A percentile compares a stretch with the other conserved stretches of the same genome.
phyloP scores from a whole-genome alignment of 441 rosid species.

The Syzygium syzygioides region DNA sequence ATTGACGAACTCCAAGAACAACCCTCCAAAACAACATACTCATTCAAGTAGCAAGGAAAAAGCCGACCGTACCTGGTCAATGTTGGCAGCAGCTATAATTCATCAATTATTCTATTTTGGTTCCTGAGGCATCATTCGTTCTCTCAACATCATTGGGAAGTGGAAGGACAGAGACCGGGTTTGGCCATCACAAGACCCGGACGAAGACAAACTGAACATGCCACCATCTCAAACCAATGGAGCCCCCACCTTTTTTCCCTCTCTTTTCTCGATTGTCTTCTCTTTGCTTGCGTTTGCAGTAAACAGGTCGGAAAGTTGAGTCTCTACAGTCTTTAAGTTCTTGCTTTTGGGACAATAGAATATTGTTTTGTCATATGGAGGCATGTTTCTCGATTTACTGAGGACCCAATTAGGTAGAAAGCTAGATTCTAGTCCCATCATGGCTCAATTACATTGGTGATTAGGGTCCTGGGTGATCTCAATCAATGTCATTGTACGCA shows the following conservation, averaged over 20 bases:
- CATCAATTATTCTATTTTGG: background rate
- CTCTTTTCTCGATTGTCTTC: background rate
- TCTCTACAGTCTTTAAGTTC: background rate
- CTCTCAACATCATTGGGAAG: background rate
- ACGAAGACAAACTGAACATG: background rate
- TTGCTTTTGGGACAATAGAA: background rate
- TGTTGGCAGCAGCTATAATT: background rate
- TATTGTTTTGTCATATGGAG: background rate
- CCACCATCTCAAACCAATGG: background rate
- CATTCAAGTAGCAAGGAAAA: background rate
- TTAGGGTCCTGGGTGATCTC: background rate
- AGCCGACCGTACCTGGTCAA: background rate
- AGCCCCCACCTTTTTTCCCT: background rate
- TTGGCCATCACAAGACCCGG: background rate
- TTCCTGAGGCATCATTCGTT: background rate
- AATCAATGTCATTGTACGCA: background rate
- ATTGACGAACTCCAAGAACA: background rate
- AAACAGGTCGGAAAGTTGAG: background rate
- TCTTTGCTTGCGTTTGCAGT: background rate
- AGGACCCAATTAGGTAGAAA: background rate
- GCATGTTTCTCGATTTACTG: background rate
- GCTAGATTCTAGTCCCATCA: background rate
- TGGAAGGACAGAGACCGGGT: background rate
- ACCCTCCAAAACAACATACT: background rate
- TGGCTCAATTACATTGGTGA: background rate